Evolutionary conservation across 2,329 filamentous ascomycete species (phyloP), one percentile per base, ranked within the genome.

Genomic region (Trichoderma simmonsii): DNA sequence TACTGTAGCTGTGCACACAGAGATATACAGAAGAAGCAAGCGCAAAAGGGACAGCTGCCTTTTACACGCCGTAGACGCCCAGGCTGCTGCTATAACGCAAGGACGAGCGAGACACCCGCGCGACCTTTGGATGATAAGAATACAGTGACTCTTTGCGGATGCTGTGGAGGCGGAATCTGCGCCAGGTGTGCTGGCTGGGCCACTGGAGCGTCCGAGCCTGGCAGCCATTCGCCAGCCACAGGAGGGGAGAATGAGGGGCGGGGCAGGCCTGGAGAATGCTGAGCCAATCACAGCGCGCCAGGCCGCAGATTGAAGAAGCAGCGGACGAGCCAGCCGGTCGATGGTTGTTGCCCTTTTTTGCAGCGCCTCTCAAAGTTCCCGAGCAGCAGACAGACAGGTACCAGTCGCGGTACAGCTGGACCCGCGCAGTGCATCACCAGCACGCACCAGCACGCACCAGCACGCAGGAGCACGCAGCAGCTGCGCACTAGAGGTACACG

Each of bases 111-210:
- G 39, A 43, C 39, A 43, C 39, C 39, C 39, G 39, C 39, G 39
- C 39, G 56, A 18, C 24, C 28, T 28, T 32, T n/a, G 8, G 56
- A 30, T 8, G 24, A 56, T 32, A 24, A 24, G 30, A 60, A 26
- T 62, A 30, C 34, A 61, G 59, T 39, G 59, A 24, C 59, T 48
- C 57, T 24, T 51, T 28, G 36, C 57, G 63, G 63, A 26, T 51
- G 62, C 57, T 66, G 69, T 66, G 62, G 69, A 61, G 70, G 66
- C 18, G 62, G 69, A 67, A 67, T 66, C 69, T 67, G 62, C 51
- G 59, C 67, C 57, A 32, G 26, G 56, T 70, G 69, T 26, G 61
- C 69, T 57, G 59, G 69, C 62, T 67, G 63, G 69, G 34, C 69
- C 28, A 70, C 66, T 67, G 69, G 69, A 70, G 67, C 59, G 59